Evolutionary conservation across 192 early-diverging fungal species (phyloP), one percentile per base, ranked within the genome.

Genomic region (Thoreauomyces humboldtii): DNA sequence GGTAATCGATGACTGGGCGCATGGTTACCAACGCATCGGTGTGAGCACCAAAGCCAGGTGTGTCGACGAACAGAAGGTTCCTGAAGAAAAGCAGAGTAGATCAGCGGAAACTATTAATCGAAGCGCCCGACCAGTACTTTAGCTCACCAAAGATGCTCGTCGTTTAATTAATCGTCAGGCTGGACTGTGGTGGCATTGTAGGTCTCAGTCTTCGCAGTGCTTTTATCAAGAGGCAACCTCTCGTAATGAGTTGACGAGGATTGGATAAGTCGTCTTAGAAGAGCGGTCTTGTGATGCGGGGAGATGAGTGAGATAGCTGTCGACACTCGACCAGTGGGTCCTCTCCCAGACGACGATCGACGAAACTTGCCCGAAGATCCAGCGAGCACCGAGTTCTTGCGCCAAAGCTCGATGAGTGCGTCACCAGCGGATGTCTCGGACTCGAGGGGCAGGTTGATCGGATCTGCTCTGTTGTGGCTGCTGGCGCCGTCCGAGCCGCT

Each of bases 51-150:
- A 67, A 73, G 7, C 77, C 77, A 0, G 72, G 74, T 7, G 73
- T 73, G 61, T 79, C 77, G 29, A 79, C 60, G 47, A 79, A 67
- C 6, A 56, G 62, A 3, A 79, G 33, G 54, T 79, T 79, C n/a
- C 33, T 24, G 27, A 29, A 29, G 19, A 28, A 31, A 27, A 28
- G 17, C 29, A 3, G 14, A 17, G 6, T 22, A 25, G 17, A 52
- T 6, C 7, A 52, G 50, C 19, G 6, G 3, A 6, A 31, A 4
- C 2, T 28, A 15, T 31, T 17, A 29, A 17, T 46, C 4, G 12
- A 46, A 3, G 25, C 19, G 25, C 12, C 4, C 5, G 25, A 12
- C 44, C 4, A 46, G 12, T 6, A 46, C 44, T 17, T 24, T 17
- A 22, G 44, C 44, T 52, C 29, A 52, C 50, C 50, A 52, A 29